Evolutionary conservation across 108 stramenopile genomes (phyloP), one percentile per base, ranked within the genome.

Genomic region (Discostella stelligeroides): DNA sequence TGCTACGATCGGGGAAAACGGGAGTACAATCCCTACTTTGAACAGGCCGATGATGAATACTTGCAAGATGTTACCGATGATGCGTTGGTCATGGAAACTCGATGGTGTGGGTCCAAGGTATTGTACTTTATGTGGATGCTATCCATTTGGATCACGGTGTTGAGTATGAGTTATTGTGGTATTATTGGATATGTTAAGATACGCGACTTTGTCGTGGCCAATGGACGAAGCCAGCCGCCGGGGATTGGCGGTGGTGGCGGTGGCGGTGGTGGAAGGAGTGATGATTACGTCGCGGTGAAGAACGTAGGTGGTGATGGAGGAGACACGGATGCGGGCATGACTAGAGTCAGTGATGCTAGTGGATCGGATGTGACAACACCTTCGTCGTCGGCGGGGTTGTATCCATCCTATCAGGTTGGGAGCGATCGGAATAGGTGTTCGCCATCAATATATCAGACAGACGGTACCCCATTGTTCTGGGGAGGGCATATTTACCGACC

Each of bases 181-280:
- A 81, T 91, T 68, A 94, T 94, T 78, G 93, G 93, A 10, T 94
- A 94, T 66, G 88, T 94, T 69, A 90, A 94, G 69, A 74, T 88
- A 24, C 72, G 93, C 10, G 92, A 94, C 69, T 85, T 91, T 72
- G 88, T 81, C 2, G 89, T 94, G 20, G 92, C 92, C 61, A 91
- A 91, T 65, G 74, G 76, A 18, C 56, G 92, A 46, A 80, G 80
- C 73, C 92, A 90, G 60, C 87, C 88, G 8, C 84, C 88, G 10
- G 86, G 79, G 27, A 40, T 40, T 43, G 60, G 73, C 43, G 14
- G 49, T 55, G 55, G 57, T 4, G 48, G 0, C 38, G 45, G n/a
- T 15, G 24, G 15, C 43, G 29, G 38, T 11, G 70, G 18, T 37
- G 71, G 79, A 10, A 81, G 78, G 50, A 80, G 84, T 39, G 93